Evolutionary conservation across 768 basidiomycete genomes (phyloP), one percentile per base, ranked within the genome.

Genomic region (Tephrocybe sp.): DNA sequence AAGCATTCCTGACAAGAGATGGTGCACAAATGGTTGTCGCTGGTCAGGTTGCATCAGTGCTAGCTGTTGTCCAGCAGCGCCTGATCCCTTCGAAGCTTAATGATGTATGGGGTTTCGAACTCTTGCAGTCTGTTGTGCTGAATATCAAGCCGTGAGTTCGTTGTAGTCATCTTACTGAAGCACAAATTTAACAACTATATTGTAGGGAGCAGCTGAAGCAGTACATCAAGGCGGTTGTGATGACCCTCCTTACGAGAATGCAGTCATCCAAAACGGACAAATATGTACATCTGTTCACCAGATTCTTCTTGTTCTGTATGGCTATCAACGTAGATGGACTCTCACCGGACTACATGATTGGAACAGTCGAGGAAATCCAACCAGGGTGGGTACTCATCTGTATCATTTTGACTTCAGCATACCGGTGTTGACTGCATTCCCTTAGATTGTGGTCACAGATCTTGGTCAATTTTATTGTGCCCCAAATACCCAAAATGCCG

Each of bases 61-160:
- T 98, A 26, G 96, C 90, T 41, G 87, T 99, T 48, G 76, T 87
- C 8, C 95, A 97, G 68, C 95, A 97, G 62, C 80, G 93, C 37
- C 71, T 99, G 18, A 85, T 97, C 25, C 90, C 90, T 4, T 87
- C 85, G 15, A 95, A 93, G 65, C 50, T 85, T 21, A 93, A 97
- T 62, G 96, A 99, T 66, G 79, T 72, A 4, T 95, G 89, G 81
- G 96, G 93, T 0, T 93, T 96, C 57, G 94, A 97, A 64, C 72
- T 99, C 11, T 65, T 99, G 41, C 83, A 95, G 53, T 79, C 82
- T 4, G 79, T 97, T 14, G 79, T 93, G 46, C 76, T 79, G 42
- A 68, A 82, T 60, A 78, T 93, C 14, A 85, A 89, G 43, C 74
- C 84, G 93, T 98, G 64, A 68, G 93, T 79, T 5, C 10, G 48